Conservation (phyloP, 2,329 filamentous ascomycete species). For the Exserohilum turcica region DNA sequence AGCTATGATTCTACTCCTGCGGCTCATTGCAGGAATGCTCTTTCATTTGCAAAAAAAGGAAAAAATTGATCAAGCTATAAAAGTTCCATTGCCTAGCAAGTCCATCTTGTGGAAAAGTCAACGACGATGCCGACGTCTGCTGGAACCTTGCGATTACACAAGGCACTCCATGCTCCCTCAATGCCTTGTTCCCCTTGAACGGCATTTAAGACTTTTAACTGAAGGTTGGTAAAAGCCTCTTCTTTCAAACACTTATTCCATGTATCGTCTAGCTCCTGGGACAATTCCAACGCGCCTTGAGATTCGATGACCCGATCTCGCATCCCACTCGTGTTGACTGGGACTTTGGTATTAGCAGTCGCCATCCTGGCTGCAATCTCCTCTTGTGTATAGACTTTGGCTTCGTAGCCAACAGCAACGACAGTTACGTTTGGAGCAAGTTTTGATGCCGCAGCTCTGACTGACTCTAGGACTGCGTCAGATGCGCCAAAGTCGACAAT, state of each 20-base stretch:
- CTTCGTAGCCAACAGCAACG: slow-evolving; percentile 2
- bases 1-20: no score
- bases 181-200: background rate
- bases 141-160: background rate
- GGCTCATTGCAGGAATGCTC: no score
- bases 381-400: background rate
- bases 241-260: background rate
- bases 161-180: slow-evolving; percentile 1
- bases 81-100: background rate
- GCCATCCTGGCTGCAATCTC: background rate
- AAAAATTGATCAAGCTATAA: no score
- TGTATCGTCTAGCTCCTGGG: background rate
- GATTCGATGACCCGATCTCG: slow-evolving; percentile 1
- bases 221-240: background rate
- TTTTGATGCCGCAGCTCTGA: background rate
- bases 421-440: background rate
- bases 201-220: background rate
- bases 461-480: background rate
- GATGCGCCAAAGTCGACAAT: background rate
- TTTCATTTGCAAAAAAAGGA: no score
- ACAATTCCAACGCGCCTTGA: background rate
- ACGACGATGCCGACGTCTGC: background rate
- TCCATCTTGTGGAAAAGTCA: background rate
- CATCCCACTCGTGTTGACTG: background rate
- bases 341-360: background rate